Conservation (phyloP, 345 rosid species). For the Ailanthus altissimus region DNA sequence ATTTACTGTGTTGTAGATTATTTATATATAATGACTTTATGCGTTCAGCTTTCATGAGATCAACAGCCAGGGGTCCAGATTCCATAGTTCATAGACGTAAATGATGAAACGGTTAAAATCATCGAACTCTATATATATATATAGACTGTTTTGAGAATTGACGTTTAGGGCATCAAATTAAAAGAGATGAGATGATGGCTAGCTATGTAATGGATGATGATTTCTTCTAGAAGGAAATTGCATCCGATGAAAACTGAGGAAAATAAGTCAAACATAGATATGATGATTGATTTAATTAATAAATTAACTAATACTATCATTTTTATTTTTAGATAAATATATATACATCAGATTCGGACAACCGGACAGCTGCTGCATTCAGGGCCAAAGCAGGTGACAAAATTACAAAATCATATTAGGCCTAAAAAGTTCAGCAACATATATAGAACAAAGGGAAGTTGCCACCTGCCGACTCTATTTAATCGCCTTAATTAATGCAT, state of each 20-base stretch:
- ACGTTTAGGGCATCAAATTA: neutral
- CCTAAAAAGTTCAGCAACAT: too few species aligned
- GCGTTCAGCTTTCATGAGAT: neutral
- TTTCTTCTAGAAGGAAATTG: neutral
- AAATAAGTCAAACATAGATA: neutral
- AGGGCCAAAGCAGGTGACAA: neutral
- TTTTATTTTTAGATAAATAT: neutral
- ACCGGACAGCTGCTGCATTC: neutral
- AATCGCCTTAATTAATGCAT: too few species aligned
- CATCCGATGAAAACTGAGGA: neutral
- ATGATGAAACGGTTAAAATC: neutral
- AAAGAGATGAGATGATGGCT: neutral
- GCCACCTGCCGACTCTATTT: too few species aligned
- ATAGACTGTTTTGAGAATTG: neutral
- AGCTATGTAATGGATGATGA: neutral
- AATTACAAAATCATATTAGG: neutral
- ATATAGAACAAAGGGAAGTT: too few species aligned
- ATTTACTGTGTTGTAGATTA: neutral
- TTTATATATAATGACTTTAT: neutral
- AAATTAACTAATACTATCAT: neutral
- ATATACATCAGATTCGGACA: neutral
- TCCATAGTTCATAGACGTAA: neutral
- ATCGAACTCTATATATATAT: neutral
- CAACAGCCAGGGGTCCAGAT: neutral
- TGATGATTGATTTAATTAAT: neutral